Percentiles rank a stretch among this genome's conserved stretches.
Conservation (phyloP, 352 stramenopile genomes). For the Phytophthora sp. region DNA sequence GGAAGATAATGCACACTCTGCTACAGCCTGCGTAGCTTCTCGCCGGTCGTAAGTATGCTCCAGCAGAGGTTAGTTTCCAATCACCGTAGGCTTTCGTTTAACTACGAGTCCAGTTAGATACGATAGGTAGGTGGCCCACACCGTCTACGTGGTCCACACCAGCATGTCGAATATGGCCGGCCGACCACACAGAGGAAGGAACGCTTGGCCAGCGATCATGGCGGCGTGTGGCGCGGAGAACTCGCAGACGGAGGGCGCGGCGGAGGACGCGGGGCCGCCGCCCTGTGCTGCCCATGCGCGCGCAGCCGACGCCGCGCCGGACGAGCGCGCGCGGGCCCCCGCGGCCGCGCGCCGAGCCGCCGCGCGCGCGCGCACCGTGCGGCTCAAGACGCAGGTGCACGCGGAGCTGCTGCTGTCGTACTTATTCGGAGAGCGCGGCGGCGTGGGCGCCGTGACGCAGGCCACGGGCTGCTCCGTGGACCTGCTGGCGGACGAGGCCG, state of each 20-base stretch:
- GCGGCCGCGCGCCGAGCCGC: no score
- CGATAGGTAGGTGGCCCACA: no score
- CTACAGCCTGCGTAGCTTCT: no score
- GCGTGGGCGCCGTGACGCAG: slow-evolving; percentile 58
- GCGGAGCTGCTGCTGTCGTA: slow-evolving; percentile 66
- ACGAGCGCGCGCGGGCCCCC: neutral
- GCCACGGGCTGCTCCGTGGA: slow-evolving; percentile 62
- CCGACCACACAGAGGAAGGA: slow-evolving; percentile 7
- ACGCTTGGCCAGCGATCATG: slow-evolving; percentile 30
- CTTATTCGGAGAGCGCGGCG: slow-evolving; percentile 58
- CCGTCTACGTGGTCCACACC: no score
- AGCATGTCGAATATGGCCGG: no score
- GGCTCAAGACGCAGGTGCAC: slow-evolving; percentile 54
- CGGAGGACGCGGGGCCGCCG: slow-evolving; percentile 2
- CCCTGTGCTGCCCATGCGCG: slow-evolving; percentile 1
- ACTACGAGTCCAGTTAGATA: no score
- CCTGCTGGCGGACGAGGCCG: slow-evolving; percentile 51
- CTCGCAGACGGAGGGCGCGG: slow-evolving; percentile 8
- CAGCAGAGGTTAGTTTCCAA: no score
- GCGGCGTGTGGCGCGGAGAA: slow-evolving; percentile 13
- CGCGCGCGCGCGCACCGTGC: slow-evolving; percentile 57
- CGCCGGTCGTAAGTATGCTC: no score
- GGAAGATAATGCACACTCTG: no score
- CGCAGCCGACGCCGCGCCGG: neutral
- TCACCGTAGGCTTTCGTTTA: no score